A percentile compares a stretch with the other conserved stretches of the same genome.
Evolutionary conservation across 306 rosid genomes (phyloP).

Genomic region (Quercus mongolica): DNA sequence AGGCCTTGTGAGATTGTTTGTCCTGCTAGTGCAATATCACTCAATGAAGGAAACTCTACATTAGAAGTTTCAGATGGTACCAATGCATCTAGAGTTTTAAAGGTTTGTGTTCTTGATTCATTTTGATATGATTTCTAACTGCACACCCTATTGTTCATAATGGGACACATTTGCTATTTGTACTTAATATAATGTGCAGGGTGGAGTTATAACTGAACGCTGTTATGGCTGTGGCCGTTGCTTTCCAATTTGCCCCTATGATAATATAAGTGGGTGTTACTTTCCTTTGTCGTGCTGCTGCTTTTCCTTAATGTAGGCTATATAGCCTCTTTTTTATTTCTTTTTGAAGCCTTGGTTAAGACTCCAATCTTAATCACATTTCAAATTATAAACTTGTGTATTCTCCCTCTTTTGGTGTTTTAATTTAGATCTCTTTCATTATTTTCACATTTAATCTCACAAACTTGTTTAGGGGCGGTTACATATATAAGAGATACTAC

Average conservation of each 20-base stretch:
- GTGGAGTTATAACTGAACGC: constrained; percentile 84
- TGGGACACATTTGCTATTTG: background rate
- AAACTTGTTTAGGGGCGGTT: constrained; percentile 47
- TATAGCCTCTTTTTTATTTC: background rate
- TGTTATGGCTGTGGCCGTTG: constrained; percentile 98
- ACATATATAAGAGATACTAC: constrained; percentile 69
- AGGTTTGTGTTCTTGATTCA: constrained; percentile 25
- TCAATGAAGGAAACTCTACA: constrained; percentile 31
- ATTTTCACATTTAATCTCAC: background rate
- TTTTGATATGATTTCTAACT: background rate
- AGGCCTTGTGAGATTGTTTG: constrained; percentile 78
- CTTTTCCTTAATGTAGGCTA: background rate
- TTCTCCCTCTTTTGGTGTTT: constrained; percentile 6
- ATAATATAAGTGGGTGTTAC: constrained; percentile 65
- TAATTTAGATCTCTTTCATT: background rate
- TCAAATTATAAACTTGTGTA: constrained; percentile 8
- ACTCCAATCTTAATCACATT: background rate
- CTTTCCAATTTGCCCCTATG: constrained; percentile 91
- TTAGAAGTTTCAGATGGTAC: constrained; percentile 27
- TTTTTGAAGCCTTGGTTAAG: background rate
- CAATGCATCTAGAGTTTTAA: constrained; percentile 19
- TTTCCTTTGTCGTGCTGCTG: background rate
- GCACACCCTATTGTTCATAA: background rate
- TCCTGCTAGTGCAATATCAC: constrained; percentile 85
- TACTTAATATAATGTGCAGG: constrained; percentile 38